phyloP scores from a whole-genome alignment of 331 rosid genomes.

The Stylosanthes scabra region DNA sequence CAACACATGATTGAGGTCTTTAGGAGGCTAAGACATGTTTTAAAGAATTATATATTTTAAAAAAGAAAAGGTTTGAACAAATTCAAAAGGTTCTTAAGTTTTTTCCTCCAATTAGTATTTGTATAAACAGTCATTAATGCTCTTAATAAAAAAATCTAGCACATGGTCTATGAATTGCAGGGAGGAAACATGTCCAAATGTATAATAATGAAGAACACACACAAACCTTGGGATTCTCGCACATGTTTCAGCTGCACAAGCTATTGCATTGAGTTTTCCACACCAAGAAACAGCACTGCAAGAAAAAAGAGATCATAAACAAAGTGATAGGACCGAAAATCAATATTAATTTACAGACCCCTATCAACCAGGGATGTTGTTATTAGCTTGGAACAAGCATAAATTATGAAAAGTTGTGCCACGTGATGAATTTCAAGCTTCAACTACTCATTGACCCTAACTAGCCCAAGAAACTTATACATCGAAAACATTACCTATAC shows the following conservation, averaged over 20 bases:
- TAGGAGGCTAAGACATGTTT: neutral
- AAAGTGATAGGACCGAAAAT: neutral
- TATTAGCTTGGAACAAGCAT: conserved; percentile 9
- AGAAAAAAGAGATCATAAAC: conserved; percentile 31
- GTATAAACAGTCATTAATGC: neutral
- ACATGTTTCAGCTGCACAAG: conserved; percentile 96
- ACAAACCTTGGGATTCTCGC: conserved; percentile 94
- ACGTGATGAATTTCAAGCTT: neutral
- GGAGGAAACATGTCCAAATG: neutral
- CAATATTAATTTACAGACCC: neutral
- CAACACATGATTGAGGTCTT: conserved; percentile 10
- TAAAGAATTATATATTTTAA: too few species aligned
- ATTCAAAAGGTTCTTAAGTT: conserved; percentile 5
- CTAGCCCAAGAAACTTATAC: neutral
- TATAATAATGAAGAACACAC: conserved; percentile 3
- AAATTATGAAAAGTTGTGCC: neutral
- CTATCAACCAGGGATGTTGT: neutral
- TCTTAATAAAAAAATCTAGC: conserved; percentile 12
- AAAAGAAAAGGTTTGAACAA: neutral
- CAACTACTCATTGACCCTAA: conserved; percentile 11
- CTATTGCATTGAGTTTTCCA: conserved; percentile 94
- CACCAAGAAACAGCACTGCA: conserved; percentile 95
- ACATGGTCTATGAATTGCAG: neutral
- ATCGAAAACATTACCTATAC: neutral
- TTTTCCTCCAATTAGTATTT: neutral